A percentile compares a stretch with the other conserved stretches of the same genome.
Conservation (phyloP, 371 early-diverging fungal genomes). For the Syncephalis fuscata region DNA sequence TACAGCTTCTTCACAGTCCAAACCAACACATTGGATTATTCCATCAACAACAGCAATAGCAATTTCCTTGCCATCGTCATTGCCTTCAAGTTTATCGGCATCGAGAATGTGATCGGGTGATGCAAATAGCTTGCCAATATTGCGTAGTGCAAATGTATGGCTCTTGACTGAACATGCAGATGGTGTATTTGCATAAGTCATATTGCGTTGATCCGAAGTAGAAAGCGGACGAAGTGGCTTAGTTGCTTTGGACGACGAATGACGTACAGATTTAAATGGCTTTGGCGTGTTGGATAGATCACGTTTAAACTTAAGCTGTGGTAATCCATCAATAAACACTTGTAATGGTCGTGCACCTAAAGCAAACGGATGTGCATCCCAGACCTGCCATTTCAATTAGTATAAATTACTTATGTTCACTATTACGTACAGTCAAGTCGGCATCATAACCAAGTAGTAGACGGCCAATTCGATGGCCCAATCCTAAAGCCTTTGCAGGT, state of each 20-base stretch:
- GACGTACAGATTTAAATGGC: constrained; percentile 9
- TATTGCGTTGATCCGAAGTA: background rate
- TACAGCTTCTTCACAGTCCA: constrained; percentile 16
- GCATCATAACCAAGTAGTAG: constrained; percentile 61
- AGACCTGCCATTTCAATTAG: constrained; percentile 12
- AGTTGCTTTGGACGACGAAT: constrained; percentile 12
- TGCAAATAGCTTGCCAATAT: constrained; percentile 21
- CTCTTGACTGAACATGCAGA: constrained; percentile 2
- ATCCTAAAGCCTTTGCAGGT: constrained; percentile 53
- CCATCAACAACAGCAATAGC: constrained; percentile 28
- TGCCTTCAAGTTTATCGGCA: constrained; percentile 5
- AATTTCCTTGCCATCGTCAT: constrained; percentile 8
- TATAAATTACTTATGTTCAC: too few relatives aligned
- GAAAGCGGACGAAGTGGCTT: background rate
- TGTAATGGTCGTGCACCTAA: constrained; percentile 60
- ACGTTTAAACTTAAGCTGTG: constrained; percentile 13
- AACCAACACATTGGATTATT: constrained; percentile 27
- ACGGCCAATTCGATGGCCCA: constrained; percentile 51
- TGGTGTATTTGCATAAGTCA: background rate
- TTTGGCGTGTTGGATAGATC: constrained; percentile 6
- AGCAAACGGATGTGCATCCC: constrained; percentile 49
- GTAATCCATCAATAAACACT: constrained; percentile 64
- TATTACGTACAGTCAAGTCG: constrained; percentile 36
- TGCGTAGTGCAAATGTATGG: constrained; percentile 24
- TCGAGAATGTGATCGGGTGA: constrained; percentile 2